Percentiles rank a stretch among this genome's conserved stretches.
phyloP scores from a whole-genome alignment of 2,329 filamentous ascomycete genomes.

The Metarhizium guizhouense region DNA sequence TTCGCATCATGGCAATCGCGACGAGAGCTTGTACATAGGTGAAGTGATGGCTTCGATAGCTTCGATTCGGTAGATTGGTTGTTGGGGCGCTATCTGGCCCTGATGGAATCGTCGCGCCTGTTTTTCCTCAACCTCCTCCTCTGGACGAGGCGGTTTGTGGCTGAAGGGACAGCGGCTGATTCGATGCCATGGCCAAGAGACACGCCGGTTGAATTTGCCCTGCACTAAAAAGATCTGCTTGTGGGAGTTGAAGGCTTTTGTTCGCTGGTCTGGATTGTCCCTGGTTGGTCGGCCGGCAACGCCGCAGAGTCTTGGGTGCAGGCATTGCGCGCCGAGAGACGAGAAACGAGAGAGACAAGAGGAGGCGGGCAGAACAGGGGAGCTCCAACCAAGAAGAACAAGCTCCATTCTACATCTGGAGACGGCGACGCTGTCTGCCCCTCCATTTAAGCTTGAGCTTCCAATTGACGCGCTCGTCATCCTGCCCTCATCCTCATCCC shows the following conservation, averaged over 20 bases:
- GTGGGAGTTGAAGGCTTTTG: neutral
- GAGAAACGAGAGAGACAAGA: no score
- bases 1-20: neutral
- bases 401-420: no score
- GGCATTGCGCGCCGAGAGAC: no score
- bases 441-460: conserved; percentile 1
- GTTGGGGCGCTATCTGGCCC: neutral
- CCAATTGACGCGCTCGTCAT: neutral
- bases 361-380: no score
- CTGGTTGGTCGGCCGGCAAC: neutral
- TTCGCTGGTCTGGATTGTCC: neutral
- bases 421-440: neutral
- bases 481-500: neutral
- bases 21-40: no score
- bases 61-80: neutral
- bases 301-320: no score
- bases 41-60: neutral
- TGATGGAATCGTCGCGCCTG: neutral
- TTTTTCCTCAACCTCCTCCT: neutral
- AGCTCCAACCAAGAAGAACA: no score
- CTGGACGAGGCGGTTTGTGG: neutral
- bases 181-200: neutral
- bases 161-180: neutral
- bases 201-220: neutral
- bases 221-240: neutral